Conservation (phyloP, 768 basidiomycete species). For the Lyophyllum decastes region DNA sequence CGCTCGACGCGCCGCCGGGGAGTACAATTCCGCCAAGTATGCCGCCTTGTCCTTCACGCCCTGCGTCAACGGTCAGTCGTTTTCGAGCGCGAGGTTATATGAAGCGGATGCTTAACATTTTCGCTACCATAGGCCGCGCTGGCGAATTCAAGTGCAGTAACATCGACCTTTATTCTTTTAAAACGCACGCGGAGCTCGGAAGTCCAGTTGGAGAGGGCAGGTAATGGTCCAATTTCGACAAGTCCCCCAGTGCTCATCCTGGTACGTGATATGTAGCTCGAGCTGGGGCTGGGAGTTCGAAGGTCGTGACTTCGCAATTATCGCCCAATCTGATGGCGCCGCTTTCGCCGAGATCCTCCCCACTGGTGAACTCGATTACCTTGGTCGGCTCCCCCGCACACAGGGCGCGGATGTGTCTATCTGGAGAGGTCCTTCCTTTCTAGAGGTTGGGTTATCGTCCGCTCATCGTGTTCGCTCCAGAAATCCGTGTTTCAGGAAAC, state of each 20-base stretch:
- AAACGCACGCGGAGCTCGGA: slow-evolving; percentile 17
- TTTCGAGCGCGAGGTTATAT: not conserved
- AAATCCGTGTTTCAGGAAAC: slow-evolving; percentile 27
- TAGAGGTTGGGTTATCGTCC: not conserved
- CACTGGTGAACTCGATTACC: slow-evolving; percentile 15
- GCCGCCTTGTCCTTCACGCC: not conserved
- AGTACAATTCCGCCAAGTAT: not conserved
- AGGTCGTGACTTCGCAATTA: slow-evolving; percentile 17
- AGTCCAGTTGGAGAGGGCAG: slow-evolving; percentile 14
- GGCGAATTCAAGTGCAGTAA: slow-evolving; percentile 21
- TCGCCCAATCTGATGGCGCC: slow-evolving; percentile 15
- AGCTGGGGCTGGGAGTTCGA: slow-evolving; percentile 18
- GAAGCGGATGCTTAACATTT: not conserved
- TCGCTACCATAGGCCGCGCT: not conserved
- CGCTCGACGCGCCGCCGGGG: not conserved
- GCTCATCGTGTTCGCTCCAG: not conserved
- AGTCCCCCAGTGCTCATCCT: not conserved
- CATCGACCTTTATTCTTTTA: slow-evolving; percentile 19
- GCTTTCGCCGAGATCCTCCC: slow-evolving; percentile 4
- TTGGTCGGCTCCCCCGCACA: slow-evolving; percentile 27
- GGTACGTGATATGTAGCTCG: not conserved
- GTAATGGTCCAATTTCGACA: not conserved
- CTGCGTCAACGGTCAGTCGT: not conserved
- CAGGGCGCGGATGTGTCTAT: slow-evolving; percentile 11
- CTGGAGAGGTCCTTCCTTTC: slow-evolving; percentile 18